phyloP scores from a whole-genome alignment of 495 filamentous ascomycete genomes.

The Penicillium manginii region DNA sequence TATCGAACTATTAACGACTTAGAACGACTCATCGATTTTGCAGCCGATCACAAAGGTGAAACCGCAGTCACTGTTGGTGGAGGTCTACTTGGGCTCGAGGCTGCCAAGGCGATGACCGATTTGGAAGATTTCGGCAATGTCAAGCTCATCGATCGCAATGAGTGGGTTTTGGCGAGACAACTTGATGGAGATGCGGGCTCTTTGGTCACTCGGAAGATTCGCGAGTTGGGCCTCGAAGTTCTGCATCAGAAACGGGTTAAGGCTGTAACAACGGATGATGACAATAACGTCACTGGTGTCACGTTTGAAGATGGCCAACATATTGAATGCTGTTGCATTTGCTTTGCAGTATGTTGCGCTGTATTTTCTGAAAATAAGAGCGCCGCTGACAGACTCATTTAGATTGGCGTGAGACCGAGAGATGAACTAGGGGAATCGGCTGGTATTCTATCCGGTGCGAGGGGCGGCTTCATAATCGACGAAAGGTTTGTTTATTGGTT shows the following conservation, averaged over 20 bases:
- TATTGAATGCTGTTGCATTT: constrained; percentile 82
- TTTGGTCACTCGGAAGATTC: constrained; percentile 84
- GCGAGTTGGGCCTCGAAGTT: constrained; percentile 80
- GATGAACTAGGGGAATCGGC: constrained; percentile 76
- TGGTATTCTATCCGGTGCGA: constrained; percentile 73
- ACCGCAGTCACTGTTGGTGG: constrained; percentile 87
- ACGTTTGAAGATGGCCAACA: constrained; percentile 83
- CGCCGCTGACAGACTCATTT: not conserved
- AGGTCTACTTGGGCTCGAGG: constrained; percentile 87
- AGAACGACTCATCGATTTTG: constrained; percentile 77
- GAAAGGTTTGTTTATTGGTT: constrained; percentile 44
- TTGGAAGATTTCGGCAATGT: constrained; percentile 77
- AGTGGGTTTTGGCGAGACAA: constrained; percentile 87
- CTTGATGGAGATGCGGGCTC: constrained; percentile 82
- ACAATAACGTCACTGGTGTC: constrained; percentile 74
- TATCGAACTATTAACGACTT: constrained; percentile 90
- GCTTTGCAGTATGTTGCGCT: constrained; percentile 70
- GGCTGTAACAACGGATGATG: constrained; percentile 67
- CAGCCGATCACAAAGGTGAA: constrained; percentile 64
- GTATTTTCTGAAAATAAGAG: not conserved
- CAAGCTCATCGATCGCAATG: constrained; percentile 84
- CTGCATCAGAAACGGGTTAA: constrained; percentile 78
- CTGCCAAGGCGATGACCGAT: constrained; percentile 95
- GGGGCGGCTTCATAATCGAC: constrained; percentile 79
- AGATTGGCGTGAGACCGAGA: constrained; percentile 81